phyloP scores from a whole-genome alignment of 164 flowering plant genomes.

The grape (Vitis vinifera) region ASM3070453v1 NC_081823.1:13860001-13860500 shows the following conservation, averaged over 20 bases:
- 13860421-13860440: slow-evolving; percentile 52
- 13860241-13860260: slow-evolving; percentile 53
- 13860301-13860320: slow-evolving; percentile 38
- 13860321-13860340: slow-evolving; percentile 57
- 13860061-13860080: slow-evolving; percentile 83
- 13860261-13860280: slow-evolving; percentile 51
- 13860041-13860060: slow-evolving; percentile 76
- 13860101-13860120: slow-evolving; percentile 92
- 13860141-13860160: too few species aligned
- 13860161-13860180: too few species aligned
- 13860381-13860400: too few species aligned
- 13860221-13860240: slow-evolving; percentile 56
- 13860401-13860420: slow-evolving; percentile 51
- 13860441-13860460: slow-evolving; percentile 60
- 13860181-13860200: slow-evolving; percentile 34
- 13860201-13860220: slow-evolving; percentile 49
- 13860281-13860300: slow-evolving; percentile 47
- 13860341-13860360: slow-evolving; percentile 49
- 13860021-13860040: slow-evolving; percentile 79
- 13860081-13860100: slow-evolving; percentile 94
- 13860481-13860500: slow-evolving; percentile 67
- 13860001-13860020: slow-evolving; percentile 81
- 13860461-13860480: slow-evolving; percentile 64
- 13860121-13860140: slow-evolving; percentile 75
- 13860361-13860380: too few species aligned